Base-by-base conservation (phyloP, 768 basidiomycete genomes). In the Mrakia frigida region DNA sequence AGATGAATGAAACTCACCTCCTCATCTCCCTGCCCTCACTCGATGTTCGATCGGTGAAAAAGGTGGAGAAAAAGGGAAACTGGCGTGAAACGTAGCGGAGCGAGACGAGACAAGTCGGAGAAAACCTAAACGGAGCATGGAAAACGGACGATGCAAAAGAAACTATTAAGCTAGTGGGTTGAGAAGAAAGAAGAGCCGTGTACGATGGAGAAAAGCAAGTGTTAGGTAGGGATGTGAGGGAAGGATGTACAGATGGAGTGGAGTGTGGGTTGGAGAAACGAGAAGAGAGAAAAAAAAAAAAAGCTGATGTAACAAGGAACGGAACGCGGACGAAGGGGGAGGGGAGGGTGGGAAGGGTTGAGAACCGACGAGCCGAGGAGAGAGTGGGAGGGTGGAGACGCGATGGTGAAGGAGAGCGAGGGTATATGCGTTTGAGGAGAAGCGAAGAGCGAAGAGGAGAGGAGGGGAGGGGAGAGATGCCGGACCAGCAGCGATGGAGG, bases 21-120 rank as follows among this genome's bases (percentile, higher is more conserved):
- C 68, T 75, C 39, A 53, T 52, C 65, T 70, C 68, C 74, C 74
- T 75, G 74, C 74, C 74, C 39, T 50, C 56, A 56, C 39, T 75
- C 65, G 68, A 75, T 68, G 41, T 60, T 73, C 10, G 39, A 23
- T 59, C 68, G 33, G 46, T 39, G 71, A 37, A 59, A 50, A 50
- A 56, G 52, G 56, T 59, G 67, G 53, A 56, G 61, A 43, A 67
- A 21, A 67, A 75, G 70, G 70, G 70, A 72, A 72, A 50, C 52
- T 70, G 69, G 43, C 43, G 43, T 70, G 69, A 70, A 16, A 41
- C 69, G 69, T 28, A 13, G n/a, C 70, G 70, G 50, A 39, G 28
- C 52, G 70, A 50, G 70, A 39, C 70, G 70, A 46, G 9, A 28
- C 21, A 25, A 56, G 53, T 9, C 35, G 25, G 50, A 56, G 35